Base-by-base conservation (phyloP, 345 rosid species). In the Boechera divaricarpa region DNA sequence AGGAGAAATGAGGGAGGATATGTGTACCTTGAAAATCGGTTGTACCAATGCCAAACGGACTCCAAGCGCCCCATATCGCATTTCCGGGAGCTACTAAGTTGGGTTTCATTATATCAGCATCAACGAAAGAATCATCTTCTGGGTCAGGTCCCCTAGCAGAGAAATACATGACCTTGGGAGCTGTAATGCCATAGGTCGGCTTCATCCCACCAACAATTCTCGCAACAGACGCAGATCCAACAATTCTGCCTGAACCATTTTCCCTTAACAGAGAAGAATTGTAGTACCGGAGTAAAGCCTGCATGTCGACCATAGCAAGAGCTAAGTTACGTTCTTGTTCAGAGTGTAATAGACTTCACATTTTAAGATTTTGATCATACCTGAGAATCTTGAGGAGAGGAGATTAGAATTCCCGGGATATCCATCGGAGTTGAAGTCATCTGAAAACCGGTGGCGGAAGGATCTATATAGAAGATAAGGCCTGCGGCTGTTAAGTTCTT, bases 71-170 rank as follows among this genome's bases (percentile, higher is more conserved):
- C 99, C 99, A 95, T 83, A 95, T 91, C 38, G 70, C 82, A 81
- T 89, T 84, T 54, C 98, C 98, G 1, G 98, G 98, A 77, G 98
- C 98, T 54, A 92, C 87, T 79, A 92, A 16, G 81, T 92, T 92
- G 7, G 99, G 99, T 82, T 95, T 95, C 87, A 92, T 60, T 77
- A 95, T 73, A 79, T 95, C 98, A 31, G 99, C 98, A 65, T 88
- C 74, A 52, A 80, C 73, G 4, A 90, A 86, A 65, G 76, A 82
- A 78, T 80, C 82, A 57, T 95, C 94, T 81, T 91, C 96, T 11
- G 98, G 98, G 81, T 95, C 98, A 26, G 98, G 98, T 70, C 99
- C 99, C 54, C 99, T 85, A n/a, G 98, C 98, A 26, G 99, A 95
- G 81, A 86, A 95, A 78, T 53, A 92, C 97, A 92, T 89, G 26